A percentile compares a stretch with the other conserved stretches of the same genome.
phyloP scores from a whole-genome alignment of 352 stramenopile genomes.

The Globisporangium yorkense region DNA sequence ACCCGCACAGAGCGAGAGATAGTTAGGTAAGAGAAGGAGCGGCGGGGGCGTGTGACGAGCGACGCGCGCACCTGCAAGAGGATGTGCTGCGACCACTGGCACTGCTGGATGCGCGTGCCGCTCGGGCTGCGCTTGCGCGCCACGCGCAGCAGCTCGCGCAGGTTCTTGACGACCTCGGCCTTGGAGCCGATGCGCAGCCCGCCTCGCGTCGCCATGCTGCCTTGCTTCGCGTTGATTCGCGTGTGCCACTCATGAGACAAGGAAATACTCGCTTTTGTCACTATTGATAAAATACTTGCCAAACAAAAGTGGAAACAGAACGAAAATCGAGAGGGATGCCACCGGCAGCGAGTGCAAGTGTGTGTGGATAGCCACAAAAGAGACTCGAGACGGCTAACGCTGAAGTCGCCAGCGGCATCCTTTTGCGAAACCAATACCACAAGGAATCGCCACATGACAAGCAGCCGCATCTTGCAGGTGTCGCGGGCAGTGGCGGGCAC shows the following conservation, averaged over 20 bases:
- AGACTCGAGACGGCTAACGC: no score
- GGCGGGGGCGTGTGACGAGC: no score
- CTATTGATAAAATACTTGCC: background rate
- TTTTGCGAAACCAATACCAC: no score
- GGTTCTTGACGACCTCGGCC: constrained; percentile 68
- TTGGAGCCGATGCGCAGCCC: constrained; percentile 79
- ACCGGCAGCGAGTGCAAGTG: no score
- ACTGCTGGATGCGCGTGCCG: constrained; percentile 36
- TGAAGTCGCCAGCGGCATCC: no score
- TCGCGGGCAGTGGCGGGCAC: no score
- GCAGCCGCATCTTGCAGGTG: no score
- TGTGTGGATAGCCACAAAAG: no score
- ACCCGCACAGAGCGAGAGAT: background rate
- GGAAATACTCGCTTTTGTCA: background rate
- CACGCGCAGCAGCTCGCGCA: constrained; percentile 67
- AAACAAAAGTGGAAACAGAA: no score
- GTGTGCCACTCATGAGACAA: background rate
- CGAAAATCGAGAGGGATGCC: no score
- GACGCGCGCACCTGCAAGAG: constrained; percentile 44
- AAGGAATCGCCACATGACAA: no score
- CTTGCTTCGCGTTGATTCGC: background rate
- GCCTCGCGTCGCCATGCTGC: constrained; percentile 43
- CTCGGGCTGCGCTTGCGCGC: constrained; percentile 48
- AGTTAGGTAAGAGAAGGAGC: background rate
- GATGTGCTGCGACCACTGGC: constrained; percentile 69